These are phyloP conservation scores for Thelonectria blattea DNA, from an alignment of 2,329 filamentous ascomycete species.

Conservation along the genomic window DNA sequence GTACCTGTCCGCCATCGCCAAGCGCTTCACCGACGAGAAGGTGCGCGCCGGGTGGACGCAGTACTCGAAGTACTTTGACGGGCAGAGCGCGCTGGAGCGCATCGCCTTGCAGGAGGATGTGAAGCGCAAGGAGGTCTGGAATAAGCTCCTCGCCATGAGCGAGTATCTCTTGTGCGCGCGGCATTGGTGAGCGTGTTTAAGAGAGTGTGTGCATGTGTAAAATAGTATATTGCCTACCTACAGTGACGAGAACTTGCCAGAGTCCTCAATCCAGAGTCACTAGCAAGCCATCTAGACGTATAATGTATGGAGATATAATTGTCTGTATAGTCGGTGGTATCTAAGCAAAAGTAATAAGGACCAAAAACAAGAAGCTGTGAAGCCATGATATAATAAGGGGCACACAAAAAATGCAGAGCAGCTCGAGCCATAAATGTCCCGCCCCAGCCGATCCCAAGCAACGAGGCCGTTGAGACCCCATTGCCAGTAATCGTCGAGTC, in stretches of 20 bases:
- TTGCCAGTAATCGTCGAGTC: conserved; percentile 16
- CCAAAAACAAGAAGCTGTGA: conserved; percentile 35
- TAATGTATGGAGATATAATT: not conserved
- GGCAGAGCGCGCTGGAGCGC: conserved; percentile 81
- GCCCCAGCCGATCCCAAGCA: conserved; percentile 18
- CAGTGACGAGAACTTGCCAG: not conserved
- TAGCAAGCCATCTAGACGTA: not conserved
- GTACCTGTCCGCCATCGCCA: conserved; percentile 67
- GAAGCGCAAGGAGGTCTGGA: conserved; percentile 83
- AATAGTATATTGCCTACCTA: conserved; percentile 3
- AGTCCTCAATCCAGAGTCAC: not conserved
- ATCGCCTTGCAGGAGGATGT: conserved; percentile 84
- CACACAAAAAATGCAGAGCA: conserved; percentile 27
- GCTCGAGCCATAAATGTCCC: conserved; percentile 22
- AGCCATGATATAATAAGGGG: conserved; percentile 31
- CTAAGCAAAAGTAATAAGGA: conserved; percentile 33
- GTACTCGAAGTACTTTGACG: conserved; percentile 88
- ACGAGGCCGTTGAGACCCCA: conserved; percentile 18
- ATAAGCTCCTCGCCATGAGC: conserved; percentile 67
- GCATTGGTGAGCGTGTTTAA: conserved; percentile 63
- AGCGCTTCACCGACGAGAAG: conserved; percentile 60
- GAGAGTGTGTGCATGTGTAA: not conserved
- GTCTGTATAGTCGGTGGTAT: conserved; percentile 33
- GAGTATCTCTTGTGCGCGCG: conserved; percentile 71
- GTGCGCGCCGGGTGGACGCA: conserved; percentile 72